Evolutionary conservation across 2,329 filamentous ascomycete genomes (phyloP), one percentile per base, ranked within the genome.

Genomic region (Arthroderma uncinatum): DNA sequence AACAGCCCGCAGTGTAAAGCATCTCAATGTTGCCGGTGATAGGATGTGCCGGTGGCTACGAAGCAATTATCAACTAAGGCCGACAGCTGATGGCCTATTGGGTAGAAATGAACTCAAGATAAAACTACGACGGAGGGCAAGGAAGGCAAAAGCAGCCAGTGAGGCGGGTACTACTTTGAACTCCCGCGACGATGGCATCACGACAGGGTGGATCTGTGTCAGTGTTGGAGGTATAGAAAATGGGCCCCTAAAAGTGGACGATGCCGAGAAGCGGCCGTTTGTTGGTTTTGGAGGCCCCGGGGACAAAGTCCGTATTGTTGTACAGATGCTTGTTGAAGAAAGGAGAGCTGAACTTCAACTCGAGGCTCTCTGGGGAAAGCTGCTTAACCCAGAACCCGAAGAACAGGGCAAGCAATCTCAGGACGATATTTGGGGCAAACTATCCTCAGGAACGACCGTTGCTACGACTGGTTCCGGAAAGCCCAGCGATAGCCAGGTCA

Each of bases 121-220:
- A 54, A 95, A 92, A 69, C 73, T 96, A 61, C 79, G 86, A 36
- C 79, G 93, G 42, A 86, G 91, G 69, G 84, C 87, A 6, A 88
- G 89, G 69, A 85, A 86, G 64, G 87, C 89, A 33, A 89, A 89
- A 70, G 76, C 96, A 60, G 75, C 95, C 63, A 89, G 87, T 12
- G 86, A 81, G 59, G 81, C 82, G 0, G 82, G 83, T n/a, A 78
- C 80, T 50, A 73, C 76, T 50, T 62, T 72, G 6, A 70, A 73
- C 39, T 76, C 82, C 4, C 81, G 82, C 9, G 91, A 95, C 64
- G 89, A 96, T 66, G 92, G 91, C 1, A 87, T 95, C 55, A 85
- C 86, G 10, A 96, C 92, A 0, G 91, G 90, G 8, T 98, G 93
- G 93, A 86, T 98, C 19, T 98, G 93, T 71, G 87, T 97, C 60